Base-by-base conservation (phyloP, 2,329 filamentous ascomycete genomes). In the Arthrobotrys musiformis region DNA sequence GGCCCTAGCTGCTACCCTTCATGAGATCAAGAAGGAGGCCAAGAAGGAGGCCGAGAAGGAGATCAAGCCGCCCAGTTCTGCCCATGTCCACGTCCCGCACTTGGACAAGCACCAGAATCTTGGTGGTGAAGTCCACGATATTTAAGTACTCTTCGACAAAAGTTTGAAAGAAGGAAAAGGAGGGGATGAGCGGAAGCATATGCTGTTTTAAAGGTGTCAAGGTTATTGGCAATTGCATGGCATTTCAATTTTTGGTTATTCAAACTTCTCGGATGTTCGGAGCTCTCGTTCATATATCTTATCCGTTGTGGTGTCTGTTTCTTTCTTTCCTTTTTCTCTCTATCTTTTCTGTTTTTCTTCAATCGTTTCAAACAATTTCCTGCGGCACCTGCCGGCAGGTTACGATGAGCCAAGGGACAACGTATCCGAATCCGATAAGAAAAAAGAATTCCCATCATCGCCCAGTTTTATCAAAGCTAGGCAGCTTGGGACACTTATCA, bases 21-120 rank as follows among this genome's bases (percentile, higher is more conserved):
- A 54, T 35, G 70, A 69, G 4, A 69, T 76, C 44, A 69, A 50
- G 35, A 62, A 77, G 52, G 73, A 77, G 22, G 73, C 61, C 22
- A 64, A 40, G 63, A 22, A 61, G 2, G 73, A 77, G 22, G 66
- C 66, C 15, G 73, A 77, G 60, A 70, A 70, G 50, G 73, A 77
- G 50, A 70, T 77, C 30, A 37, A 77, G 26, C 42, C 26, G 13
- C 73, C 73, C 13, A 46, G 70, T 44, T 33, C 52, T 1, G 73
- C 73, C 8, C 73, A 77, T 37, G 61, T 77, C 22, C 73, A 70
- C 28, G 66, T 70, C 17, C 66, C 73, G 17, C 66, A 77, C 33
- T 37, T 77, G 42, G 73, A 77, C 50, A 70, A 42, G 22, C 73
- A 77, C 26, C 66, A 77, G 37, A 77, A 77, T 46, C 6, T 77